Evolutionary conservation across 2,329 filamentous ascomycete genomes (phyloP), one percentile per base, ranked within the genome.

Genomic region (Fusarium tanahbumbuense): DNA sequence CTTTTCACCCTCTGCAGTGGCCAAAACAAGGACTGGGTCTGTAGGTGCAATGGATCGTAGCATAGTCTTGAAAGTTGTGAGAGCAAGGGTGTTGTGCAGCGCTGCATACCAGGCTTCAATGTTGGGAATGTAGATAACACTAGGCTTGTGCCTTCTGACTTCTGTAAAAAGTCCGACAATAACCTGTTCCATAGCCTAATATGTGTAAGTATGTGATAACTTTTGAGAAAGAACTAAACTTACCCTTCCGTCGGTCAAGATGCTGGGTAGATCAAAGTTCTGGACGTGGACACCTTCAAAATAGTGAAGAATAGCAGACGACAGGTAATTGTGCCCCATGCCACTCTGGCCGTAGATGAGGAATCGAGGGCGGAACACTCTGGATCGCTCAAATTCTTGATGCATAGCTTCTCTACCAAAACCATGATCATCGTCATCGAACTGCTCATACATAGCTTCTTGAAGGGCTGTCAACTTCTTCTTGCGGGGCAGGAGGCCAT

Each of bases 241-340:
- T 83, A 90, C 90, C 73, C 93, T 88, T 67, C 92, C 90, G 77
- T 99, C 96, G 60, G 92, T 93, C 63, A 97, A 85, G 60, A 99
- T 85, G 18, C 92, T 96, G 1, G 94, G 90, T 60, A 99, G 86
- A 79, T 98, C 97, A 78, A 99, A 97, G 56, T 92, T 94, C 78
- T 98, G 94, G 5, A 99, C 93, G 81, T 98, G 94, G 4, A 98
- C 87, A 27, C 94, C 93, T 80, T 99, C 96, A 57, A 99, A 91
- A 76, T 97, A 91, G 78, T 97, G 93, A 69, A 98, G 83, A 54
- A 98, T 83, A 8, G 95, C 96, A 49, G 91, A 90, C 30, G 93
- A 90, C 41, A 99, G 84, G 75, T 99, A 98, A 50, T 91, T 88
- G 78, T 99, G 97, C 1, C 97, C 96, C 95, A 98, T 98, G 12